These are phyloP conservation scores for Petunia secreta DNA, from an alignment of 257 asterid genomes.

Conservation along the genomic window DNA sequence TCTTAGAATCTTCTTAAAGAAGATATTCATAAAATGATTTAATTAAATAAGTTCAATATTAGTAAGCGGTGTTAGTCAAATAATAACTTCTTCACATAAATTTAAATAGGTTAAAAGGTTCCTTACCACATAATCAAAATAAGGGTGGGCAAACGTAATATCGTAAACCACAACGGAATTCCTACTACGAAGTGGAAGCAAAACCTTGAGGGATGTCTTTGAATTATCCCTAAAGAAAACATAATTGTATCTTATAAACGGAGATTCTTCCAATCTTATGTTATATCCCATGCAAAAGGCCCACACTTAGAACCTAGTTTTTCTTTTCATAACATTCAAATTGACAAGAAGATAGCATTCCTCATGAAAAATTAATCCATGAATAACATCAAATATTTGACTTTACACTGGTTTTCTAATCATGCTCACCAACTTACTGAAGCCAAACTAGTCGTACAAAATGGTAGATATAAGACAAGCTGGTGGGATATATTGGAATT, in stretches of 20 bases:
- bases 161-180: no score
- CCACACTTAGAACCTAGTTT: neutral
- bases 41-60: no score
- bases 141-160: no score
- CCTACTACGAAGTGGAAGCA: no score
- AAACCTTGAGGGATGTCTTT: no score
- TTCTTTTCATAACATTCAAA: neutral
- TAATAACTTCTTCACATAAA: no score
- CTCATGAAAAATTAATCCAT: neutral
- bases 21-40: no score
- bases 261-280: neutral
- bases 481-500: slow-evolving; percentile 10
- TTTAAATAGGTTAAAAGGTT: no score
- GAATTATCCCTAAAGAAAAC: neutral
- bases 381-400: neutral
- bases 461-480: slow-evolving; percentile 24
- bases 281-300: neutral
- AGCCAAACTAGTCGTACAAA: slow-evolving; percentile 24
- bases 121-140: no score
- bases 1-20: no score
- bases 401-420: neutral
- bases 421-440: slow-evolving; percentile 4
- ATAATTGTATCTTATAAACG: neutral
- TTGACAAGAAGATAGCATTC: neutral
- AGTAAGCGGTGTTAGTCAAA: no score